Base-by-base conservation (phyloP, 805 yeast species). In the Candida succiphila region DNA sequence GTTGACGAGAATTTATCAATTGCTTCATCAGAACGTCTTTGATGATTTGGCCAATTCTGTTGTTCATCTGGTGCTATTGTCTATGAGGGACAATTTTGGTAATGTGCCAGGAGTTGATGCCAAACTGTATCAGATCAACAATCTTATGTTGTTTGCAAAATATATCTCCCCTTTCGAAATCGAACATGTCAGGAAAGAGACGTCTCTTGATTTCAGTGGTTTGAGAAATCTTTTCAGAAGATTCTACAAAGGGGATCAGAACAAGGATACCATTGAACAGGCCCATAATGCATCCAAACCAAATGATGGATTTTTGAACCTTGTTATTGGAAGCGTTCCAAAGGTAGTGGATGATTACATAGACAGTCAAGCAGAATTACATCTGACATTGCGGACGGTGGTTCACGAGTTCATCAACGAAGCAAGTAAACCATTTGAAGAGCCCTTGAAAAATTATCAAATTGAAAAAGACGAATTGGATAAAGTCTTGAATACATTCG, bases 11-110 rank as follows among this genome's bases (percentile, higher is more conserved):
- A 79, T 88, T 17, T 84, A 85, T 49, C 94, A 84, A 46, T 61
- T 87, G 45, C 71, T 89, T 25, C 78, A 79, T 42, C 75, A 88
- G 2, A 60, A 69, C 10, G 82, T 86, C 2, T 89, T 88, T 58
- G 95, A 86, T 51, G 95, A 85, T 48, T 58, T 88, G 42, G 95
- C 96, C 0, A 95, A 86, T 52, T 75, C 81, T 36, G 77, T 86
- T 33, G 82, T 89, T 4, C 95, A 84, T 49, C 70, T 80, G 29
- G 78, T 92, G 45, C 70, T 86, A 25, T 47, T 59, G 13, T 73
- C 92, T 6, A 56, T 86, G 44, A 69, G 70, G 35, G 56, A 60
- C 13, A 79, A 81, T 10, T 68, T 68, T 41, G 58, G 63, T 4
- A 44, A 53, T 24, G 58, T 66, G 42, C 56, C 69, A 19, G 83